phyloP scores from a whole-genome alignment of 305 asterid genomes.

The Andrographis paniculata region DNA sequence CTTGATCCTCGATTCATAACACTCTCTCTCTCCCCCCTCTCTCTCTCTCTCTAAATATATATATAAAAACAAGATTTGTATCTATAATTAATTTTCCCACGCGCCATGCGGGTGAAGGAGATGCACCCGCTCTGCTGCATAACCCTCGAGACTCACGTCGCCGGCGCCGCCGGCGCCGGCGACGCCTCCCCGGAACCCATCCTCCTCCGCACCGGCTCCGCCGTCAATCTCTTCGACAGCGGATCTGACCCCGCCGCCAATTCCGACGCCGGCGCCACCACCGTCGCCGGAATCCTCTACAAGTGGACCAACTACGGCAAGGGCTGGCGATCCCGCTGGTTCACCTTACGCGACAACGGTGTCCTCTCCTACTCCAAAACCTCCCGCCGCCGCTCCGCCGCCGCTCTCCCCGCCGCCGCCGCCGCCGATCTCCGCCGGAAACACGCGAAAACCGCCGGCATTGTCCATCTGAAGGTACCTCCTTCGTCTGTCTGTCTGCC shows the following conservation, averaged over 20 bases:
- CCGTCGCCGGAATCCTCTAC: slow-evolving; percentile 61
- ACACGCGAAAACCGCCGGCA: slow-evolving; percentile 47
- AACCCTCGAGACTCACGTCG: slow-evolving; percentile 57
- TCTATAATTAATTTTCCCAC: too few relatives aligned
- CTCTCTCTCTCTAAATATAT: too few relatives aligned
- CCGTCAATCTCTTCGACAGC: slow-evolving; percentile 28
- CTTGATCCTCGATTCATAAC: too few relatives aligned
- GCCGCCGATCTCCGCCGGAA: slow-evolving; percentile 29
- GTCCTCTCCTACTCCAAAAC: slow-evolving; percentile 67
- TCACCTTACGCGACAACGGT: slow-evolving; percentile 59
- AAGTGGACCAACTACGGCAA: slow-evolving; percentile 93
- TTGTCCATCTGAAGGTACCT: slow-evolving; percentile 78
- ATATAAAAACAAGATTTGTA: too few relatives aligned
- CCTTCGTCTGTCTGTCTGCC: too few relatives aligned
- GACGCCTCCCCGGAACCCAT: slow-evolving; percentile 62
- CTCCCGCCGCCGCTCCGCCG: slow-evolving; percentile 36
- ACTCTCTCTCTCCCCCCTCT: too few relatives aligned
- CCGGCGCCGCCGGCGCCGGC: slow-evolving; percentile 55
- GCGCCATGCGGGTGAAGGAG: slow-evolving; percentile 70
- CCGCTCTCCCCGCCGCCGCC: slow-evolving; percentile 45
- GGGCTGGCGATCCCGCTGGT: slow-evolving; percentile 98
- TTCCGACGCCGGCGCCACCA: slow-evolving; percentile 27
- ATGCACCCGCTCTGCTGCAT: slow-evolving; percentile 95
- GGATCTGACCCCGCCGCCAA: slow-evolving; percentile 65
- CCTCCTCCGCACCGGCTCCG: slow-evolving; percentile 66